Evolutionary conservation across 305 asterid species (phyloP), one percentile per base, ranked within the genome.

Genomic region (Petunia hybrid): DNA sequence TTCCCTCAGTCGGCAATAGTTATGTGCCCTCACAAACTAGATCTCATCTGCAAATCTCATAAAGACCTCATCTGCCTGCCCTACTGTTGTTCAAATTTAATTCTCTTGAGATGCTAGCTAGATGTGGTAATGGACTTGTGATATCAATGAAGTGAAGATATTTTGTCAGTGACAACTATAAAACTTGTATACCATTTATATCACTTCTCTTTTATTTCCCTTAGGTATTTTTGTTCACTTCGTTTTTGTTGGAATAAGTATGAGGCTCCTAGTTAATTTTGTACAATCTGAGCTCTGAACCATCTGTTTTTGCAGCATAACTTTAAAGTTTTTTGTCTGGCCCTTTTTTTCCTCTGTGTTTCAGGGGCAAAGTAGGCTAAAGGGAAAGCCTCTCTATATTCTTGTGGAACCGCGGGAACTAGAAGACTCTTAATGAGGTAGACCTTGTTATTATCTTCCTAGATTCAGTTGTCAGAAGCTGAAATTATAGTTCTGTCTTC

Each of bases 361-460:
- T 39, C 85, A 92, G 94, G 92, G 86, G 64, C 90, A 91, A 43
- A 88, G 83, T 82, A 85, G 91, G 87, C 82, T 93, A 76, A 89
- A 90, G 73, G 97, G 96, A 81, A 91, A 88, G 84, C 88, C 95
- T 62, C 88, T 93, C 64, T 93, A 93, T 85, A 86, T 93, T 81
- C 96, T 93, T 57, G 96, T 93, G 84, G 94, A 91, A 89, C 97
- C 97, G 42, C 85, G 86, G 40, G 87, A 89, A 80, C 51, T 86
- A 35, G 86, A 84, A 51, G 86, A 77, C 51, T 81, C 80, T 79
- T 85, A 74, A 41, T 82, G 83, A 89, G 87, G 88, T 82, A 79
- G 42, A 73, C 55, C 71, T 74, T 81, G 16, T 62, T 14, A 48
- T 41, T 63, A 62, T 40, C 48, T 10, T 39, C 38, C 41, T 48